Evolutionary conservation across 768 basidiomycete genomes (phyloP).

Genomic region (Rhodotorula sphaerocarpa): DNA sequence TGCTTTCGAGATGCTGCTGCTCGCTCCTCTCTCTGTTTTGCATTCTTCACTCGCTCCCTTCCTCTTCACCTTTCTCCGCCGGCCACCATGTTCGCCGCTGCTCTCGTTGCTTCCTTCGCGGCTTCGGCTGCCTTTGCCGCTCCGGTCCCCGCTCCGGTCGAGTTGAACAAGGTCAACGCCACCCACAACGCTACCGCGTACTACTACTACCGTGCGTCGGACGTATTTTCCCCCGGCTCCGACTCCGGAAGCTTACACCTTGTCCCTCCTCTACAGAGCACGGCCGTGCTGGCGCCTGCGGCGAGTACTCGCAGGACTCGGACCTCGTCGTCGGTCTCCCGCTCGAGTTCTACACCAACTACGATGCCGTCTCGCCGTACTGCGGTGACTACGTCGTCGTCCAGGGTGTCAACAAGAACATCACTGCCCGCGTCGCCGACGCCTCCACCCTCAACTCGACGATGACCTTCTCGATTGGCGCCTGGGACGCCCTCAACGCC

Average conservation of each 20-base stretch:
- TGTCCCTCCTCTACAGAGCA: constrained; percentile 44
- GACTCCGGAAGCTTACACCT: background rate
- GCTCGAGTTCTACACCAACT: constrained; percentile 49
- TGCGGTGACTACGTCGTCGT: constrained; percentile 64
- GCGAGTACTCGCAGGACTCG: constrained; percentile 51
- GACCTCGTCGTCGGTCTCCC: constrained; percentile 50
- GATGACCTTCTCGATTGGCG: constrained; percentile 27
- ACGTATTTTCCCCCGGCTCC: background rate
- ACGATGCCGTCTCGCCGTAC: constrained; percentile 47
- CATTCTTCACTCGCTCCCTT: background rate
- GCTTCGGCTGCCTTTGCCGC: constrained; percentile 22
- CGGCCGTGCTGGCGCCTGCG: constrained; percentile 73
- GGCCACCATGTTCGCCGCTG: constrained; percentile 9
- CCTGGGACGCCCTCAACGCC: constrained; percentile 45
- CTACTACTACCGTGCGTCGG: constrained; percentile 17
- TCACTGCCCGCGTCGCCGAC: constrained; percentile 63
- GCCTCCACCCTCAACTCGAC: constrained; percentile 45
- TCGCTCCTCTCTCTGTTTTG: background rate
- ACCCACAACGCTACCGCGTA: constrained; percentile 21
- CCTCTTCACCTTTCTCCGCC: background rate
- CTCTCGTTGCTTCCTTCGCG: background rate
- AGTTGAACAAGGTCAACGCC: constrained; percentile 19
- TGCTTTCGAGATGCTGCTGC: too few relatives aligned
- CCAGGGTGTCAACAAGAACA: constrained; percentile 54
- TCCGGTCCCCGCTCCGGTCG: constrained; percentile 42